Evolutionary conservation across 257 asterid species (phyloP), one percentile per base, ranked within the genome.

Genomic region (Echites panduratus): DNA sequence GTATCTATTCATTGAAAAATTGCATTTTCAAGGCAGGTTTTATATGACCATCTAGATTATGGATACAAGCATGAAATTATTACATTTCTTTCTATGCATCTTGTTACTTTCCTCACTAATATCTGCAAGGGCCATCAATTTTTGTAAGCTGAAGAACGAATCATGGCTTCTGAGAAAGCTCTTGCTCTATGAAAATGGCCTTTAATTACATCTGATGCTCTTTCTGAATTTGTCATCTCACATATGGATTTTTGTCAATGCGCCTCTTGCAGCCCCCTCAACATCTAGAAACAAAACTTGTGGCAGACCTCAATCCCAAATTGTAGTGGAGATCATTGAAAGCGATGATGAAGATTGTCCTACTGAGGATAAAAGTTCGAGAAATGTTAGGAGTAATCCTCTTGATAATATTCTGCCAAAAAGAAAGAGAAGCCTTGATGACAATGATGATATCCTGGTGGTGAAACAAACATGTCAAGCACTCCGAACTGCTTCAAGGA

Each of bases 261-360:
- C 32, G 62, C 48, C 52, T 24, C 65, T 38, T 49, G 73, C 73
- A 69, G 63, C 12, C 61, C 62, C 11, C 73, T 22, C 56, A 45
- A 24, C 17, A 43, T 43, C 66, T 70, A 9, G 2, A 65, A 70
- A 61, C 7, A 14, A 19, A 47, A 45, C 47, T 40, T 29, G 48
- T 58, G 56, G 17, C 63, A 38, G 65, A 57, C 64, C 63, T 47
- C 41, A 20, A 32, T 59, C 79, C 49, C 65, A 64, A 61, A 48
- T 57, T 49, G 52, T 32, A 32, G 2, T 61, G 19, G 67, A 62
- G 67, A 44, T 76, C 49, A 47, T 14, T 40, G 48, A 35, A 40
- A 70, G 79, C 2, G 79, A 76, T 38, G 75, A 70, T 70, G 75
- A 70, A 69, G 26, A 47, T 69, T 3, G 68, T 41, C 45, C 24